Conservation (phyloP, 208 protist species). For the Trypanosoma avium region DNA sequence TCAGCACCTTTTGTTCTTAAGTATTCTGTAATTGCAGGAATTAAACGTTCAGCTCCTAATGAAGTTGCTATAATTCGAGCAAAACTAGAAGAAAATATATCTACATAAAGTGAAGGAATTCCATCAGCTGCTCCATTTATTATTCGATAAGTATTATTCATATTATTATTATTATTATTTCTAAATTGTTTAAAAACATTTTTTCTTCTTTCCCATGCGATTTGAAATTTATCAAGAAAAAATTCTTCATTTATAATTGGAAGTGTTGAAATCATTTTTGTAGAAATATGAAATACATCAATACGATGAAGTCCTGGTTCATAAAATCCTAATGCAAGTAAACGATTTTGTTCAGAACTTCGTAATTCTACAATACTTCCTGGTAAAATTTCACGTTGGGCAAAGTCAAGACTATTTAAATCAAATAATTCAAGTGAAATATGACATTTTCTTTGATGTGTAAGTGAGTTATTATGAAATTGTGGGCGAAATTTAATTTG, state of each 20-base stretch:
- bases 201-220: slow-evolving; percentile 58
- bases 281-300: slow-evolving; percentile 75
- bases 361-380: slow-evolving; percentile 77
- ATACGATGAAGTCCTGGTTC: slow-evolving; percentile 64
- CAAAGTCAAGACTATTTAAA: slow-evolving; percentile 49
- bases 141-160: slow-evolving; percentile 70
- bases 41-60: slow-evolving; percentile 62
- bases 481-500: slow-evolving; percentile 55
- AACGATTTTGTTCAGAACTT: slow-evolving; percentile 34
- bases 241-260: slow-evolving; percentile 83
- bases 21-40: slow-evolving; percentile 71
- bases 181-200: slow-evolving; percentile 44
- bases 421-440: slow-evolving; percentile 63
- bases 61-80: slow-evolving; percentile 75
- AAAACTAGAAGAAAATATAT: slow-evolving; percentile 80
- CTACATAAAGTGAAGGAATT: slow-evolving; percentile 76
- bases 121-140: slow-evolving; percentile 77
- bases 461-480: slow-evolving; percentile 46
- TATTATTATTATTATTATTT: slow-evolving; percentile 31
- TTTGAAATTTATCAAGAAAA: slow-evolving; percentile 62
- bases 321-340: slow-evolving; percentile 82
- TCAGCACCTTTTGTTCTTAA: slow-evolving; percentile 64
- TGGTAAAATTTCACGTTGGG: slow-evolving; percentile 44
- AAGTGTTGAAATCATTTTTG: slow-evolving; percentile 34
- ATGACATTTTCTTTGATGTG: slow-evolving; percentile 41